Conservation (phyloP, 768 basidiomycete species). For the Gelatoporia subvermispora region DNA sequence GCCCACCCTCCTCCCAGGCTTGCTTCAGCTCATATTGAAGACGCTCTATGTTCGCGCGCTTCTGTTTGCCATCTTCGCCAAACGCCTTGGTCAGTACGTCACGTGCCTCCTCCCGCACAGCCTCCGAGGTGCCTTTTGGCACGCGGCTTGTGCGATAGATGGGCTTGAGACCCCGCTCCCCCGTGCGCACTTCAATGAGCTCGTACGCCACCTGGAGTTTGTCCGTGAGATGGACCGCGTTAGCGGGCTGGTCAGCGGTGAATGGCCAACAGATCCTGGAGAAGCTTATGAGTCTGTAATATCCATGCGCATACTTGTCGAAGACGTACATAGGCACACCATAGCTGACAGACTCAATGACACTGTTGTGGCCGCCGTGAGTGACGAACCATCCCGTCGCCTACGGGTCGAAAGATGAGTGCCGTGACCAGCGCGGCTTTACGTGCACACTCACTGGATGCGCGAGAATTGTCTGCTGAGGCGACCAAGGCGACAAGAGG, state of each 20-base stretch:
- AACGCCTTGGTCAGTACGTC: constrained; percentile 16
- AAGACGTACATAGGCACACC: constrained; percentile 18
- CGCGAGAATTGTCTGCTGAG: constrained; percentile 18
- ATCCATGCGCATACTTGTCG: not conserved
- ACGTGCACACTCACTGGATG: constrained; percentile 12
- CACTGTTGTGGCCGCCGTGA: constrained; percentile 13
- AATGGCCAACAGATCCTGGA: constrained; percentile 25
- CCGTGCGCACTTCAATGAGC: constrained; percentile 22
- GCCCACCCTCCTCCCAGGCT: constrained; percentile 9
- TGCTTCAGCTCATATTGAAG: not conserved
- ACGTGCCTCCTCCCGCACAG: constrained; percentile 14
- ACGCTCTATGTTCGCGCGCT: constrained; percentile 15
- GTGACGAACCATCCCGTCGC: constrained; percentile 13
- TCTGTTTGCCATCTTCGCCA: constrained; percentile 20
- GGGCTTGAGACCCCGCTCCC: constrained; percentile 13
- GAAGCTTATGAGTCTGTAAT: too few species aligned
- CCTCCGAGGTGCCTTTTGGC: constrained; percentile 17
- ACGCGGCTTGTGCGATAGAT: constrained; percentile 12
- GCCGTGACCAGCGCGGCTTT: not conserved
- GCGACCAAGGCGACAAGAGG: constrained; percentile 16
- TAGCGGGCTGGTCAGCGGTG: constrained; percentile 19
- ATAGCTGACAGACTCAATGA: constrained; percentile 13
- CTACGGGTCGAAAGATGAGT: not conserved
- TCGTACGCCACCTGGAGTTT: constrained; percentile 22
- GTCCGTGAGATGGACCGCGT: constrained; percentile 16